Base-by-base conservation (phyloP, 306 rosid genomes). In the Lathyrus tuberosus region DNA sequence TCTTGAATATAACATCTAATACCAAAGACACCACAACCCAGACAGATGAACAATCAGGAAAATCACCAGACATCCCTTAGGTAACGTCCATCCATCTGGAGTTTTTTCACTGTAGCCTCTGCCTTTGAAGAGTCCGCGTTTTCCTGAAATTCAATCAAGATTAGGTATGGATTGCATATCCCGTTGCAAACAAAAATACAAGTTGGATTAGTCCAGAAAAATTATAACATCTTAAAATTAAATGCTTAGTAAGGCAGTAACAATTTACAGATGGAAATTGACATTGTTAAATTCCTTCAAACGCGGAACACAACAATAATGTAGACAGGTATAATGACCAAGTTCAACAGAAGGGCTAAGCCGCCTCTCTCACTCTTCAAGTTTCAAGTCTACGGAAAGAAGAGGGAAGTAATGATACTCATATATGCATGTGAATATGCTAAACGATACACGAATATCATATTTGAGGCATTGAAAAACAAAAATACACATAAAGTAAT, bases 51-150 rank as follows among this genome's bases (percentile, higher is more conserved):
- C 74, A 49, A 35, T 64, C 52, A 24, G 40, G 63, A 76, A 71
- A 56, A 62, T 86, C 86, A 91, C 97, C 97, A 91, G n/a, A 91
- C 96, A 53, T 91, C 97, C 71, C 97, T 81, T 8, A 91, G 91
- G 78, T 91, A 91, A 48, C 96, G 83, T 22, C 94, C 94, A 44
- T 85, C 93, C 84, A 74, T 79, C 80, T 88, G 95, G 62, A 89
- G 88, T 63, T 84, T 86, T 80, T 91, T 89, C 78, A 91, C 97
- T 4, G 73, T 53, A 72, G 88, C 78, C 77, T 91, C 97, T 0
- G 96, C 95, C 79, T 82, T 81, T 24, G 97, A 71, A 2, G 91
- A 77, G 72, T 89, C 89, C 82, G 79, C 88, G 16, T 74, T 75
- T 72, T 84, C 97, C 97, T 91, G 89, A 76, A 82, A 74, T 69